Percentiles rank a stretch among this genome's conserved stretches.
These are phyloP conservation scores for Talaromyces marneffei DNA, from an alignment of 2,329 filamentous ascomycete species.

Conservation along the genomic window DNA sequence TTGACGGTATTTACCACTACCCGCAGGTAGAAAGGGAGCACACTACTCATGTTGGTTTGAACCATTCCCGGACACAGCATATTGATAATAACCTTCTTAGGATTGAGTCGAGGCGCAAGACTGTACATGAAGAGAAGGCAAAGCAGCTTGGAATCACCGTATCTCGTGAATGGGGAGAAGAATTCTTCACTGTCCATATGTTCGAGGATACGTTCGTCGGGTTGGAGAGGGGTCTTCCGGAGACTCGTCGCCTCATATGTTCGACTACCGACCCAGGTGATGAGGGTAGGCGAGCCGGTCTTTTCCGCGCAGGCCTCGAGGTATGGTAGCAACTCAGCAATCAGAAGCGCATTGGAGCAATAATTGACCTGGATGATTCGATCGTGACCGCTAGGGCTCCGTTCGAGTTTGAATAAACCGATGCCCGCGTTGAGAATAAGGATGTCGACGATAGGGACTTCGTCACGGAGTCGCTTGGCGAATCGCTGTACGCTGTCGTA, in stretches of 20 bases:
- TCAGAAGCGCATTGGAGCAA: slow-evolving; percentile 22
- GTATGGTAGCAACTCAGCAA: slow-evolving; percentile 25
- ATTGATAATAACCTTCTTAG: slow-evolving; percentile 21
- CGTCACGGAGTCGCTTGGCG: slow-evolving; percentile 14
- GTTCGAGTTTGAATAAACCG: slow-evolving; percentile 16
- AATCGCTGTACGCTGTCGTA: slow-evolving; percentile 21
- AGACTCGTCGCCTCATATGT: slow-evolving; percentile 11
- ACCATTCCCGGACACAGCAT: slow-evolving; percentile 25
- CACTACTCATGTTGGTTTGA: slow-evolving; percentile 18
- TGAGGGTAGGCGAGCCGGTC: slow-evolving; percentile 13
- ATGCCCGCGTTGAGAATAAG: slow-evolving; percentile 25
- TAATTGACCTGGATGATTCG: slow-evolving; percentile 34
- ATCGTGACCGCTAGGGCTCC: slow-evolving; percentile 31
- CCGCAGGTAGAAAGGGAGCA: slow-evolving; percentile 18
- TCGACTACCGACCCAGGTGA: slow-evolving; percentile 23
- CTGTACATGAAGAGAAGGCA: slow-evolving; percentile 23
- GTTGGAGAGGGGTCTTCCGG: slow-evolving; percentile 5
- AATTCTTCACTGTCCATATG: slow-evolving; percentile 16
- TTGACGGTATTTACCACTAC: slow-evolving; percentile 15
- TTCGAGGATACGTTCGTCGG: slow-evolving; percentile 7
- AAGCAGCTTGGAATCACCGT: slow-evolving; percentile 21
- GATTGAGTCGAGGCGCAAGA: slow-evolving; percentile 19
- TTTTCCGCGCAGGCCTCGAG: slow-evolving; percentile 19
- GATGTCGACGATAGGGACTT: slow-evolving; percentile 20
- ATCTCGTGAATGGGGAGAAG: slow-evolving; percentile 11